Evolutionary conservation across 768 basidiomycete species (phyloP).

Genomic region (Hygrocybe coccinea): DNA sequence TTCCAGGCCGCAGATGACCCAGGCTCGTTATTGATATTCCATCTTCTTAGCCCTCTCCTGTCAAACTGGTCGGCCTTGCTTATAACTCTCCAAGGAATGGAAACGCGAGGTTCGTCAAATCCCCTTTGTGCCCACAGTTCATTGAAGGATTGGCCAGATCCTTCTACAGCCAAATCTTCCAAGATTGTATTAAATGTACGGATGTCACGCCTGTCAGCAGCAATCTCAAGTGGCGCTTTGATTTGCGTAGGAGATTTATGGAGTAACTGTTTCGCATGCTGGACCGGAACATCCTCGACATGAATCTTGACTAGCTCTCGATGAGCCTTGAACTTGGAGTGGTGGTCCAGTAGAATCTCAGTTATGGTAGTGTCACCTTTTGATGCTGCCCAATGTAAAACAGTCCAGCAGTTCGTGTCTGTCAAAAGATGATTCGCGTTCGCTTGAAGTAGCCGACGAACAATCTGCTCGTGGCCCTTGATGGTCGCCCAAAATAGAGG

Average conservation of each 20-base stretch:
- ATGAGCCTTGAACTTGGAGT: constrained; percentile 2
- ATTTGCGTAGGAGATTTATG: not conserved
- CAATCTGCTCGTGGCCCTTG: constrained; percentile 7
- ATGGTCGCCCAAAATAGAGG: constrained; percentile 13
- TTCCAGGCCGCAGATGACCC: constrained; percentile 3
- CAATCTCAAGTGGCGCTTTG: not conserved
- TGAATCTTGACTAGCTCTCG: not conserved
- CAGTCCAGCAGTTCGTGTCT: constrained; percentile 11
- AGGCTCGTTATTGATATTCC: not conserved
- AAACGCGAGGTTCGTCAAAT: not conserved
- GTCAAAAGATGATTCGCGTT: constrained; percentile 11
- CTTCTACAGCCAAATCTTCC: not conserved
- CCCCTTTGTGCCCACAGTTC: not conserved
- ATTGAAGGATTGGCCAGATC: not conserved
- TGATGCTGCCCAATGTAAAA: constrained; percentile 13
- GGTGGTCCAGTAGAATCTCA: constrained; percentile 9
- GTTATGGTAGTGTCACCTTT: constrained; percentile 2
- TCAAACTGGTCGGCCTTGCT: constrained; percentile 4
- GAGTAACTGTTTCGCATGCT: too few relatives aligned
- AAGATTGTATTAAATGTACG: not conserved
- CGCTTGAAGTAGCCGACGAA: constrained; percentile 3
- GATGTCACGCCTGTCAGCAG: not conserved
- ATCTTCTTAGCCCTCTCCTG: not conserved
- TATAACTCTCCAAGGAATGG: not conserved
- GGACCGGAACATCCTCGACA: too few relatives aligned